These are phyloP conservation scores for Didymella segeticola DNA, from an alignment of 2,329 filamentous ascomycete species.

Conservation along the genomic window DNA sequence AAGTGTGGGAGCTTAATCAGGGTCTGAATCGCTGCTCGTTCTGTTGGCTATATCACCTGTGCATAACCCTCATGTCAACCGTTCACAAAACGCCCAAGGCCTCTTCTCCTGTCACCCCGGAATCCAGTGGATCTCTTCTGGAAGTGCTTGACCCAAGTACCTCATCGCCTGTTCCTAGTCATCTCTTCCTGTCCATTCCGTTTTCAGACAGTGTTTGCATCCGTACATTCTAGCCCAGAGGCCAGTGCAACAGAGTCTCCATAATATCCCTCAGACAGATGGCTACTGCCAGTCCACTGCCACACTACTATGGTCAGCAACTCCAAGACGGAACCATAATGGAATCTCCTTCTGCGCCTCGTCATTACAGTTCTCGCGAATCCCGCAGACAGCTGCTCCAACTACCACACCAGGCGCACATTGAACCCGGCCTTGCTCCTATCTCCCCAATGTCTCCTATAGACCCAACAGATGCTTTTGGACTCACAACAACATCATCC, in stretches of 20 bases:
- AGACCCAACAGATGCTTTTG: conserved; percentile 17
- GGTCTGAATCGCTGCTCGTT: conserved; percentile 15
- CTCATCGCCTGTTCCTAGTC: background rate
- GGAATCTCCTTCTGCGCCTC: conserved; percentile 29
- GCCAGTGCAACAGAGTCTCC: conserved; percentile 4
- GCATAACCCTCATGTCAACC: conserved; percentile 12
- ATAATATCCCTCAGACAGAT: conserved; percentile 22
- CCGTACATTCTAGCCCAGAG: background rate
- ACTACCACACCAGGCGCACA: conserved; percentile 34
- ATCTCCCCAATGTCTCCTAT: conserved; percentile 22
- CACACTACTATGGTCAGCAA: conserved; percentile 39
- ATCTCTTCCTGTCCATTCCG: too few species aligned
- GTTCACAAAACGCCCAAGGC: conserved; percentile 10
- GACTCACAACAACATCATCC: conserved; percentile 4
- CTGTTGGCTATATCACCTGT: conserved; percentile 28
- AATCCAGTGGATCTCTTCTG: background rate
- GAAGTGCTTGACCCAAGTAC: background rate
- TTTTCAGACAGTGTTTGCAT: background rate
- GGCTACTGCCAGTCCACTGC: conserved; percentile 30
- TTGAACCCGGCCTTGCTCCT: conserved; percentile 22
- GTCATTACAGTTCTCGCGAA: conserved; percentile 27
- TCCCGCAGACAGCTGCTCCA: conserved; percentile 40
- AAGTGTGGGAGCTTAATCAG: conserved; percentile 17
- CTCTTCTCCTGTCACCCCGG: background rate
- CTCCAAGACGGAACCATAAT: conserved; percentile 39